Conservation (phyloP, 768 basidiomycete species). For the Omphalotus guepiniiformis region DNA sequence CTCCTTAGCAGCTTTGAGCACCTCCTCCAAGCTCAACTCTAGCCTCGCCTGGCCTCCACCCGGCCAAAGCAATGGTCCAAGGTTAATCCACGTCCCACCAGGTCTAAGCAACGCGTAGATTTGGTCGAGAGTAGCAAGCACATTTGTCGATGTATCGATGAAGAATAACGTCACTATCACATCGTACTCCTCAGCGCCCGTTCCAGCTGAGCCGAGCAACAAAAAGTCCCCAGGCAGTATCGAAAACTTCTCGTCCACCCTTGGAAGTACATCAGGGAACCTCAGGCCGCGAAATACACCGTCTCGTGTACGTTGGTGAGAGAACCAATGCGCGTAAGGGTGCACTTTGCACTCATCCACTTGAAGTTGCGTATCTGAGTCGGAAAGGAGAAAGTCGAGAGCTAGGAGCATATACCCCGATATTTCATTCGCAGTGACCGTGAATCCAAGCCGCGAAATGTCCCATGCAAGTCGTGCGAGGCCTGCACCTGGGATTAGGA, state of each 20-base stretch:
- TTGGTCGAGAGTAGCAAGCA: conserved; percentile 49
- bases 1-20: conserved; percentile 43
- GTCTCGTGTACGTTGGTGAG: conserved; percentile 52
- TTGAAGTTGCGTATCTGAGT: conserved; percentile 35
- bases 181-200: conserved; percentile 39
- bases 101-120: conserved; percentile 54
- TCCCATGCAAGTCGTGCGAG: conserved; percentile 68
- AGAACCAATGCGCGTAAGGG: conserved; percentile 68
- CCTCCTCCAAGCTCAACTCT: conserved; percentile 63
- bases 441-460: conserved; percentile 54
- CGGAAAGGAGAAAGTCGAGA: conserved; percentile 54
- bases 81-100: conserved; percentile 68
- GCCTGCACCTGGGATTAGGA: conserved; percentile 64
- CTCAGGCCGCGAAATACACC: conserved; percentile 46
- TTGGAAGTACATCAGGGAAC: conserved; percentile 62
- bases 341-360: conserved; percentile 47
- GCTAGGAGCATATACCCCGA: conserved; percentile 65
- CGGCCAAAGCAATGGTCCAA: conserved; percentile 66
- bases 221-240: conserved; percentile 58
- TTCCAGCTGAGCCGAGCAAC: conserved; percentile 22
- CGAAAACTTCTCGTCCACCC: conserved; percentile 31
- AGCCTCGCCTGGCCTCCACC: conserved; percentile 49
- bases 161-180: conserved; percentile 64
- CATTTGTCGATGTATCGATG: conserved; percentile 58
- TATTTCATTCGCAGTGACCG: conserved; percentile 58